A percentile compares a stretch with the other conserved stretches of the same genome.
Conservation (phyloP, 2,329 filamentous ascomycete species). For the Berkeleyomyces rouxiae region DNA sequence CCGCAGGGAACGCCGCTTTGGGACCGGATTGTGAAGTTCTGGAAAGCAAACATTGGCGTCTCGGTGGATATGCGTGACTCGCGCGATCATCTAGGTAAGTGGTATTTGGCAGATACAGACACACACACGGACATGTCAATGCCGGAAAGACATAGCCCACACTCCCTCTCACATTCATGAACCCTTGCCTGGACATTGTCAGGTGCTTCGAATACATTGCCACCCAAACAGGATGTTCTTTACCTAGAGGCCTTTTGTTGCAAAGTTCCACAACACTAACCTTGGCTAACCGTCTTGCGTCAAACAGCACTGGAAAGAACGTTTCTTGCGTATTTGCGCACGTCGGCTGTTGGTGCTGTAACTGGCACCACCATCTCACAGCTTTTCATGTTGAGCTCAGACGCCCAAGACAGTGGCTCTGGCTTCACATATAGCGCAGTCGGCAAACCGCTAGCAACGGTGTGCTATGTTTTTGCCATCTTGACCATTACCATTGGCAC, state of each 20-base stretch:
- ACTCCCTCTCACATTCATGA: not conserved
- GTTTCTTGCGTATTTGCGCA: conserved; percentile 57
- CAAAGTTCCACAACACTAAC: not conserved
- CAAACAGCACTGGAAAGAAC: conserved; percentile 52
- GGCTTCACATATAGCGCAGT: conserved; percentile 42
- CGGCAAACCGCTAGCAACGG: conserved; percentile 38
- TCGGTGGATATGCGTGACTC: conserved; percentile 9
- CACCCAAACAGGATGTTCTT: not conserved
- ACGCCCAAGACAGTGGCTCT: conserved; percentile 18
- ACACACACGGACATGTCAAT: not conserved
- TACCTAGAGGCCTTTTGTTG: not conserved
- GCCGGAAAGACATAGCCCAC: not conserved
- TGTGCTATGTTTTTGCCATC: conserved; percentile 26
- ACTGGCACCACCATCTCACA: conserved; percentile 49
- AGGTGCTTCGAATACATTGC: not conserved
- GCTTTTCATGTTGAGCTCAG: conserved; percentile 39
- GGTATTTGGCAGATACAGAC: not conserved
- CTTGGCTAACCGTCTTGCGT: not conserved
- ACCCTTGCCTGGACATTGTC: not conserved
- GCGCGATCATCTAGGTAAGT: conserved; percentile 13
- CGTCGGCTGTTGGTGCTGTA: conserved; percentile 51
- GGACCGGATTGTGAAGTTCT: conserved; percentile 1
- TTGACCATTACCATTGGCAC: conserved; percentile 21
- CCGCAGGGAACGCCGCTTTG: not conserved
- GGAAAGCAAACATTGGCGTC: conserved; percentile 9